A percentile compares a stretch with the other conserved stretches of the same genome.
phyloP scores from a whole-genome alignment of 176 grass and related monocot genomes.

The Elymus sibiricus region DNA sequence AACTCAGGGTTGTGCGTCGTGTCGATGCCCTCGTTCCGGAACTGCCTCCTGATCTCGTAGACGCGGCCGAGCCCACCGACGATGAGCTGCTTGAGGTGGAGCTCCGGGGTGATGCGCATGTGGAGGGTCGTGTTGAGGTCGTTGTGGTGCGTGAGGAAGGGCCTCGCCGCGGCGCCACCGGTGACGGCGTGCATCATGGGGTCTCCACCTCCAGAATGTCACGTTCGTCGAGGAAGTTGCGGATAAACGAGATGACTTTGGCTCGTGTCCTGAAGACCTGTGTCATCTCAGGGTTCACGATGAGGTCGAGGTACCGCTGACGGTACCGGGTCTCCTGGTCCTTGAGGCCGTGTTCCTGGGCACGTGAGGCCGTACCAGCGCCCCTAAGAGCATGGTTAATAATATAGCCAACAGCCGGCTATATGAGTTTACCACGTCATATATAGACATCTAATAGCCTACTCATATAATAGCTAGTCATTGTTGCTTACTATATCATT shows the following conservation, averaged over 20 bases:
- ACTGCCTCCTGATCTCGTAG: constrained; percentile 95
- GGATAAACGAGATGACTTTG: constrained; percentile 58
- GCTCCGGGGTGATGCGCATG: constrained; percentile 93
- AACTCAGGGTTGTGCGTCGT: constrained; percentile 95
- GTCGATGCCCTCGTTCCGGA: constrained; percentile 93
- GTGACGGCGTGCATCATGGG: constrained; percentile 89
- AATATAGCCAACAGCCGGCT: too few species aligned
- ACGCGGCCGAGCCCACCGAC: too few species aligned
- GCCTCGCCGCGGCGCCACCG: constrained; percentile 73
- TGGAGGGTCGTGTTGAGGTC: constrained; percentile 80
- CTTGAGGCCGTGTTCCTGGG: constrained; percentile 70
- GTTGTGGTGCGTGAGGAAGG: constrained; percentile 78
- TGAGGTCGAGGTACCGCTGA: constrained; percentile 82
- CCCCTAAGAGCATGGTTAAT: too few species aligned
- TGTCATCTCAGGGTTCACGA: constrained; percentile 77
- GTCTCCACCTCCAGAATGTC: constrained; percentile 79
- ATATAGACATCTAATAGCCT: too few species aligned
- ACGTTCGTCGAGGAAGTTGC: constrained; percentile 65
- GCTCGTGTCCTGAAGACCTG: constrained; percentile 69
- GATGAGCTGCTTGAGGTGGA: constrained; percentile 80
- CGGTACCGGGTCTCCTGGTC: constrained; percentile 92
- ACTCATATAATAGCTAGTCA: too few species aligned
- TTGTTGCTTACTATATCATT: too few species aligned
- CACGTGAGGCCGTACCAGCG: too few species aligned
- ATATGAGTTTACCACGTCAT: too few species aligned